Evolutionary conservation across 192 early-diverging fungal species (phyloP), one percentile per base, ranked within the genome.

Genomic region (Obelidium mucronatum): DNA sequence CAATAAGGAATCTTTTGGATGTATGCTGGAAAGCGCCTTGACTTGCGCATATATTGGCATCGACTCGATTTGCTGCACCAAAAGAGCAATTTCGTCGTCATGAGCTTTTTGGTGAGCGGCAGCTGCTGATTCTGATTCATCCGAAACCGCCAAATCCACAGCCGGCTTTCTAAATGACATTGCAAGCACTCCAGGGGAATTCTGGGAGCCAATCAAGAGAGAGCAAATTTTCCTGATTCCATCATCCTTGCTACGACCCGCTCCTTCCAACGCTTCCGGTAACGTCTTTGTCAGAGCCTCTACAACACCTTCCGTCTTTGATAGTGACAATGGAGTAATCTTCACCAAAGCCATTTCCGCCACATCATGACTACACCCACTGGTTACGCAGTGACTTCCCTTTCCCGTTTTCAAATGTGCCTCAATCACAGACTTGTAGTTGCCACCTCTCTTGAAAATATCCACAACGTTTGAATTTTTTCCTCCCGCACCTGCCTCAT

Each of bases 401-500:
- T 44, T 44, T 5, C 51, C 34, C 19, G 35, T 51, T 8, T 22
- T n/a, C 26, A 42, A 13, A 2, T 19, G 51, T 6, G 40, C 22
- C 19, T 56, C 54, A 39, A 39, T 59, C 26, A 60, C 26, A 11
- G 58, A 48, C 24, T 63, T 36, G n/a, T 40, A 28, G 15, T 40
- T 62, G 2, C 35, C 30, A 22, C 56, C 36, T 19, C 42, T 31
- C 24, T 72, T 36, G 0, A 36, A 56, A 2, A 72, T 58, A n/a
- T 55, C 56, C 0, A 51, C n/a, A 2, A 1, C 52, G 17, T 24
- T n/a, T 13, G 33, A 22, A 54, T 87, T 88, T n/a, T n/a, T n/a
- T n/a, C n/a, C n/a, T n/a, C n/a, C n/a, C n/a, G n/a, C n/a, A 85
- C 72, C 83, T 85, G 61, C 83, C 37, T 37, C 61, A 51, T 24